phyloP scores from a whole-genome alignment of 1,284 basidiomycete species.

The Cryptococcus sp. region DNA sequence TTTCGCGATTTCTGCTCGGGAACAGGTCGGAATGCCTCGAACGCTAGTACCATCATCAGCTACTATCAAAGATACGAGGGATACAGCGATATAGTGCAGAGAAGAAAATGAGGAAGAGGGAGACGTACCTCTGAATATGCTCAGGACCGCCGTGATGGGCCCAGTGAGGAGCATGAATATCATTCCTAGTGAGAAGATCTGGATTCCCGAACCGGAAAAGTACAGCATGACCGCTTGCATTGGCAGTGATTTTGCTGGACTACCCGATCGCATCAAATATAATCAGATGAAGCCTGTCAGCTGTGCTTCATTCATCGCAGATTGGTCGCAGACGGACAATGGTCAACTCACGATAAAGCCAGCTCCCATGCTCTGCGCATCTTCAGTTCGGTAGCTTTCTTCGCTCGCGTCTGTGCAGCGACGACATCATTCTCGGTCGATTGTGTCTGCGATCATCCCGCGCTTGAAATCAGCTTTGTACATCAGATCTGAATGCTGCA shows the following conservation, averaged over 20 bases:
- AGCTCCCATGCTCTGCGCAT: constrained; percentile 84
- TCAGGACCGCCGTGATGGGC: constrained; percentile 75
- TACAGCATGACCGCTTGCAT: constrained; percentile 97
- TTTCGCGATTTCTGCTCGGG: constrained; percentile 15
- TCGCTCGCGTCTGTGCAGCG: constrained; percentile 15
- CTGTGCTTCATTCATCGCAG: constrained; percentile 1
- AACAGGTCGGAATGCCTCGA: constrained; percentile 47
- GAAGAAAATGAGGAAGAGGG: background rate
- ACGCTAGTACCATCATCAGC: constrained; percentile 32
- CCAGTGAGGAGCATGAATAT: constrained; percentile 82
- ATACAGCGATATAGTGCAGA: background rate
- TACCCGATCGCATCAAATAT: too few species aligned
- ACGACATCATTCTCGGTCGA: constrained; percentile 13
- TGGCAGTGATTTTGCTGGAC: constrained; percentile 79
- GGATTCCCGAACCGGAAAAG: constrained; percentile 89
- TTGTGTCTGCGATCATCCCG: background rate
- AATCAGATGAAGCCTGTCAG: too few species aligned
- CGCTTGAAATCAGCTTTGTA: too few species aligned
- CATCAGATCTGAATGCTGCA: background rate
- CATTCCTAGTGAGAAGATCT: constrained; percentile 91
- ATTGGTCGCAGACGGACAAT: background rate
- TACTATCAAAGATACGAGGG: background rate
- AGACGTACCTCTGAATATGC: constrained; percentile 70
- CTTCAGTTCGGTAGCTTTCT: constrained; percentile 60
- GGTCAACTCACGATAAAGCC: constrained; percentile 61